These are phyloP conservation scores for Gentiana straminea DNA, from an alignment of 257 asterid species.

Conservation along the genomic window DNA sequence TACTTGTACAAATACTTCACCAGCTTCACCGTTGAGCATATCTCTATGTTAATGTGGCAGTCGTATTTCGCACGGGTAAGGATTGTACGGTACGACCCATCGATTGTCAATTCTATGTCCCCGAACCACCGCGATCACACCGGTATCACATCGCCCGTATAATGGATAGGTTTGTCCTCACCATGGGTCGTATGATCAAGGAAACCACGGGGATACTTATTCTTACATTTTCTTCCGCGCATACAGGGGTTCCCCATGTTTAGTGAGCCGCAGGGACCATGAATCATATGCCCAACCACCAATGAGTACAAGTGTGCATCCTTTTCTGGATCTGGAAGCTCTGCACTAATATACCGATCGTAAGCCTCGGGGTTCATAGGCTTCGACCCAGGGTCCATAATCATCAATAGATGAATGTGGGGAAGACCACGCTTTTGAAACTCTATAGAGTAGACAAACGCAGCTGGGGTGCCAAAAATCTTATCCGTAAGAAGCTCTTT, in stretches of 20 bases:
- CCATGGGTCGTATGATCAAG: background rate
- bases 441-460: background rate
- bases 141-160: background rate
- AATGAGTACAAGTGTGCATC: background rate
- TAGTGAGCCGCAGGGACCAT: slow-evolving; percentile 4
- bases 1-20: too few species aligned
- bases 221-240: background rate
- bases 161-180: background rate
- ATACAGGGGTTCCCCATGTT: background rate
- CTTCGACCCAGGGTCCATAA: background rate
- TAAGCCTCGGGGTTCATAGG: background rate
- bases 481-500: too few species aligned
- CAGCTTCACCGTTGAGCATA: too few species aligned
- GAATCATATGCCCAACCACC: slow-evolving; percentile 3
- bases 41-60: too few species aligned
- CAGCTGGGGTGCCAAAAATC: background rate
- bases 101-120: background rate
- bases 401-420: background rate
- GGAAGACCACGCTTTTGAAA: slow-evolving; percentile 2
- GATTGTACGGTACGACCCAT: background rate
- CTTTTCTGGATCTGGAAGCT: background rate
- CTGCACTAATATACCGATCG: background rate
- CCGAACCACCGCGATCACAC: background rate
- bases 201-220: background rate
- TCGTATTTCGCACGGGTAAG: too few species aligned